Percentiles rank a stretch among this genome's conserved stretches.
phyloP scores from a whole-genome alignment of 2,329 filamentous ascomycete species.

The Cladosporium sp. region DNA sequence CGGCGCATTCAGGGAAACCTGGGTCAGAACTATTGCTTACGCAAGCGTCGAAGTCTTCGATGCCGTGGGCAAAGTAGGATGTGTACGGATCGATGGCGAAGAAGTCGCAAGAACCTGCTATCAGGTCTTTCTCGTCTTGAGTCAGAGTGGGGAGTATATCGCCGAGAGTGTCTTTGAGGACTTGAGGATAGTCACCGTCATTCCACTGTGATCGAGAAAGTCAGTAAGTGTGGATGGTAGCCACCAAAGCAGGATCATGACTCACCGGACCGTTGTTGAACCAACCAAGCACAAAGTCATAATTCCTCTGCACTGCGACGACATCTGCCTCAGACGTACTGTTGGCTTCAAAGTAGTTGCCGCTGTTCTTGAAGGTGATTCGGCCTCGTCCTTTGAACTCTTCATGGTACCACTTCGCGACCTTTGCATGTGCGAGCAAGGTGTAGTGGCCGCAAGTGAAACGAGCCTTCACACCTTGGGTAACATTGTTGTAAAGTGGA shows the following conservation, averaged over 20 bases:
- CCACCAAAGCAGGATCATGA: no score
- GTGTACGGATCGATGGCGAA: conserved; percentile 36
- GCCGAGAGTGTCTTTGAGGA: conserved; percentile 32
- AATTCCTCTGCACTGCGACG: conserved; percentile 26
- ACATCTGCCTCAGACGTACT: conserved; percentile 32
- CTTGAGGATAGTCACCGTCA: conserved; percentile 41
- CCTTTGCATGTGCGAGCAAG: conserved; percentile 34
- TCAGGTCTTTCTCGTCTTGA: conserved; percentile 27
- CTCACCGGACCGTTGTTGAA: conserved; percentile 25
- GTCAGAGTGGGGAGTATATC: conserved; percentile 32
- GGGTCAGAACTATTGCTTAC: conserved; percentile 37
- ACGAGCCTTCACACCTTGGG: conserved; percentile 30
- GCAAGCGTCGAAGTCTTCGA: conserved; percentile 33
- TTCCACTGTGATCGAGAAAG: conserved; percentile 39
- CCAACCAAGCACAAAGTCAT: conserved; percentile 37
- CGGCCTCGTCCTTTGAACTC: conserved; percentile 37
- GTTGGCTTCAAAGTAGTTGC: conserved; percentile 32
- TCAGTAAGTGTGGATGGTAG: background rate
- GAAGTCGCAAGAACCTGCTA: conserved; percentile 31
- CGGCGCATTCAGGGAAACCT: conserved; percentile 40
- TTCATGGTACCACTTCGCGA: conserved; percentile 43
- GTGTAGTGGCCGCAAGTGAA: conserved; percentile 33
- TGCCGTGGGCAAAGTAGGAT: conserved; percentile 24
- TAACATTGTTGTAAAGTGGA: conserved; percentile 40
- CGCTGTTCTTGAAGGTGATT: conserved; percentile 35